These are phyloP conservation scores for Ophiosphaerella herpotricha DNA, from an alignment of 2,329 filamentous ascomycete genomes.

Conservation along the genomic window DNA sequence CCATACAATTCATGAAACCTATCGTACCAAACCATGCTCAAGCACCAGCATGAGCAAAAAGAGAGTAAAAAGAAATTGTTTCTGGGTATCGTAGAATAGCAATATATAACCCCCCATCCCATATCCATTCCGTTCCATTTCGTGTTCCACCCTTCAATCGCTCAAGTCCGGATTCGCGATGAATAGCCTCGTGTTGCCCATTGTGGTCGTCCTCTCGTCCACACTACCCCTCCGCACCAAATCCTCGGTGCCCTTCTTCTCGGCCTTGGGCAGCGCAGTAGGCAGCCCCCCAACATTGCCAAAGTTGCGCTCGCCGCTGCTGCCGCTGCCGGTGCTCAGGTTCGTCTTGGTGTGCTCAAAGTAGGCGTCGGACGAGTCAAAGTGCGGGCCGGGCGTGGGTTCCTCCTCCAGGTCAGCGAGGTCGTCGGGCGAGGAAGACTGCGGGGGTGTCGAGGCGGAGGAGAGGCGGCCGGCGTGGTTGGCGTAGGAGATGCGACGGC, in stretches of 20 bases:
- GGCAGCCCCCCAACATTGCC: constrained; percentile 59
- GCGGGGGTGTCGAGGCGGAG: constrained; percentile 61
- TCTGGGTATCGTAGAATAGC: constrained; percentile 41
- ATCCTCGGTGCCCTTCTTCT: constrained; percentile 68
- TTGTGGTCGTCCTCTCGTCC: constrained; percentile 78
- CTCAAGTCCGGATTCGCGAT: constrained; percentile 81
- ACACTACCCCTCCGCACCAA: constrained; percentile 78
- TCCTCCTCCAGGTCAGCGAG: constrained; percentile 50
- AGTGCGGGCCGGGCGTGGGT: constrained; percentile 52
- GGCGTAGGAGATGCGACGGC: constrained; percentile 44
- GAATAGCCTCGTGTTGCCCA: constrained; percentile 70
- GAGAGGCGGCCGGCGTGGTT: constrained; percentile 53
- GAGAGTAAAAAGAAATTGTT: constrained; percentile 14
- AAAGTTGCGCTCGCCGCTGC: constrained; percentile 55
- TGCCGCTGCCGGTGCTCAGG: constrained; percentile 49
- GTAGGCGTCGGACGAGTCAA: constrained; percentile 46
- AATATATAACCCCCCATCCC: neutral
- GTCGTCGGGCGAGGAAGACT: constrained; percentile 40
- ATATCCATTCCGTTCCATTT: no score
- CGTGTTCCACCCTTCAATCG: constrained; percentile 39
- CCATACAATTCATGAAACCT: no score
- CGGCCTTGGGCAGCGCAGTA: constrained; percentile 47
- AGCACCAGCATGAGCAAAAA: neutral
- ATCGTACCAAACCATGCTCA: neutral
- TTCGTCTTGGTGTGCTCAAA: constrained; percentile 51